Base-by-base conservation (phyloP, 2,329 filamentous ascomycete genomes). In the Tympanopsis confertula region DNA sequence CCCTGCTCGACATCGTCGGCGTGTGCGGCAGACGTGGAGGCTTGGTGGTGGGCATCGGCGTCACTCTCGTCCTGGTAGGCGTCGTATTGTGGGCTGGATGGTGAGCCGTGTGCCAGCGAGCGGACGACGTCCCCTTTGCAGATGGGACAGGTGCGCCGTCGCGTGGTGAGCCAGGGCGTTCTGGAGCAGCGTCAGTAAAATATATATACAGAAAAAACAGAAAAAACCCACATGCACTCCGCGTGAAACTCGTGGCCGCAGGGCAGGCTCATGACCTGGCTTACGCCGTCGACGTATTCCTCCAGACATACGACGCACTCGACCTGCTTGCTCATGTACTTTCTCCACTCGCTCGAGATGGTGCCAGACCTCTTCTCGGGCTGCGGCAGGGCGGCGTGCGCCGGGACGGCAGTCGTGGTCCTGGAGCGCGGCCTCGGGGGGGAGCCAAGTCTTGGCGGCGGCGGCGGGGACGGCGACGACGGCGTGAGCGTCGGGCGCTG, bases 201-300 rank as follows among this genome's bases (percentile, higher is more conserved):
- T n/a, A n/a, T n/a, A n/a, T n/a, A n/a, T n/a, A n/a, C 4, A 28
- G 17, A 15, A 19, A 22, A 20, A 15, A 4, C 36, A 19, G n/a
- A 19, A 26, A 32, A 17, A 38, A 82, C 87, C 81, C 64, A 94
- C 87, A 98, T 96, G 87, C 91, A 98, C 55, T 94, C 86, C 19
- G 71, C 89, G 58, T 98, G 91, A 59, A 96, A 98, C 53, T 98
- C 91, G 56, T 98, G 91, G 24, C 91, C 91, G 59, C 91, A 98
- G 5, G 91, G 91, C 42, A 98, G 64, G 53, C 87, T 93, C 91
- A 98, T 98, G 28, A 98, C 89, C 51, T 78, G 77, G 56, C 87
- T 94, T 49, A 95, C 79, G 28, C 91, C 91, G 57, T 95, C 88
- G 18, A 94, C 69, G 52, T 96, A 98, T 55, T 98, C 91, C 54